phyloP scores from a whole-genome alignment of 2,329 filamentous ascomycete genomes.

The Allantophomopsis lycopodina region DNA sequence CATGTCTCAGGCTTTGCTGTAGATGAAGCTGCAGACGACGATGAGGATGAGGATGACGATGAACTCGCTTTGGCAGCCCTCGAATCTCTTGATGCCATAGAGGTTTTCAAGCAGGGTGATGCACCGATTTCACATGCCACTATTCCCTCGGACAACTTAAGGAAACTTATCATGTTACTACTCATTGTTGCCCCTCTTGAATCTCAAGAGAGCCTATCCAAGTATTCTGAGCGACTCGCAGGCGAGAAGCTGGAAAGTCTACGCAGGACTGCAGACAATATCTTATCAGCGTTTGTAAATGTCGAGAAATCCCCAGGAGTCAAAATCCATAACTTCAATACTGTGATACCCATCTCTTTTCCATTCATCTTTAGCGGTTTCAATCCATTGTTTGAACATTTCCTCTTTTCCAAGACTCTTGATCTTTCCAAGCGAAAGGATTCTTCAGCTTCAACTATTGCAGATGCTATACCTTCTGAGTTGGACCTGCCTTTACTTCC shows the following conservation, averaged over 20 bases:
- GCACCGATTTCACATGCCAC: constrained; percentile 45
- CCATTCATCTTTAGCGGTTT: constrained; percentile 57
- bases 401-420: constrained; percentile 60
- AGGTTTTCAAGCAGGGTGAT: constrained; percentile 41
- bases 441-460: constrained; percentile 6
- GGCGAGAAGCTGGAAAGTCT: constrained; percentile 43
- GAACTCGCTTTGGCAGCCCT: constrained; percentile 56
- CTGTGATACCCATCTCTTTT: constrained; percentile 42
- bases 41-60: constrained; percentile 34
- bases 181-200: constrained; percentile 52
- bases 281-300: constrained; percentile 52
- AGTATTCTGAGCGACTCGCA: constrained; percentile 40
- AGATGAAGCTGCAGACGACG: constrained; percentile 24
- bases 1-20: constrained; percentile 24
- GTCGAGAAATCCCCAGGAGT: constrained; percentile 51
- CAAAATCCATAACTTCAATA: constrained; percentile 45
- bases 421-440: constrained; percentile 35
- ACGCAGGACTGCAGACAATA: constrained; percentile 45
- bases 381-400: constrained; percentile 58
- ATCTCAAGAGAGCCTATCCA: constrained; percentile 49
- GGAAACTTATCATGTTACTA: constrained; percentile 56
- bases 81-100: constrained; percentile 50
- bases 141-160: constrained; percentile 61
- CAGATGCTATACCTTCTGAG: constrained; percentile 7
- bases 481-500: constrained; percentile 28